phyloP scores from a whole-genome alignment of 2,329 filamentous ascomycete species.

The Malbranchea zuffiana region DNA sequence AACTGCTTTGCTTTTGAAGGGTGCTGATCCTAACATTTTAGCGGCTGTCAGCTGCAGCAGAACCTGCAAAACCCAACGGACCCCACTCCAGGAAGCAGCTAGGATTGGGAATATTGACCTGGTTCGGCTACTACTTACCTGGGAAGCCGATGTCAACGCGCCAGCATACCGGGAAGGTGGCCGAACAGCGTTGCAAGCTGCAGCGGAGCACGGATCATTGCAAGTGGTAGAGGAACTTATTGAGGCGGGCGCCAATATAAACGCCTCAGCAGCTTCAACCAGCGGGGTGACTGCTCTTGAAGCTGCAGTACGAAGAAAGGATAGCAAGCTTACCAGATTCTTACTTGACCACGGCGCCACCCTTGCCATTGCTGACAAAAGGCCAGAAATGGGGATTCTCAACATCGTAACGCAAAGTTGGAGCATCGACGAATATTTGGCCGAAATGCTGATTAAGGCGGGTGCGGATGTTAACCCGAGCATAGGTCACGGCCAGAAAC shows the following conservation, averaged over 20 bases:
- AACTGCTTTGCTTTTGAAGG: conserved; percentile 4
- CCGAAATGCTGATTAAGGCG: conserved; percentile 7
- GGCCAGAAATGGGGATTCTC: conserved; percentile 6
- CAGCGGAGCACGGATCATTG: conserved; percentile 18
- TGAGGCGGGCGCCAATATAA: conserved; percentile 1
- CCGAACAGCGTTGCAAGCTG: conserved; percentile 25
- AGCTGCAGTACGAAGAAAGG: conserved; percentile 8
- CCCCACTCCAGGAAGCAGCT: conserved; percentile 14
- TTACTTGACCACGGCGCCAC: conserved; percentile 9
- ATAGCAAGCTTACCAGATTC: conserved; percentile 10
- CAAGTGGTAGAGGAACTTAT: conserved; percentile 2
- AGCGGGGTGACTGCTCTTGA: conserved; percentile 8
- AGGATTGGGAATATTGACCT: conserved; percentile 9
- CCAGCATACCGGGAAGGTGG: conserved; percentile 14
- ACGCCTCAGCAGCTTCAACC: background rate
- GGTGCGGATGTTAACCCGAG: conserved; percentile 11
- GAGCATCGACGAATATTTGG: conserved; percentile 8
- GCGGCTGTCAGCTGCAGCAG: background rate
- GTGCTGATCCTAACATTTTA: conserved; percentile 2
- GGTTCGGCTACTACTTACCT: conserved; percentile 13
- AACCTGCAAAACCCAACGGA: background rate
- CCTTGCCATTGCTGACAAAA: background rate
- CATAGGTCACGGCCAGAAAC: background rate
- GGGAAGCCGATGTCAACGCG: conserved; percentile 13
- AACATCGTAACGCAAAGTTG: conserved; percentile 1